Evolutionary conservation across 2,329 filamentous ascomycete species (phyloP).

Genomic region (Amesomyces nigricolor): DNA sequence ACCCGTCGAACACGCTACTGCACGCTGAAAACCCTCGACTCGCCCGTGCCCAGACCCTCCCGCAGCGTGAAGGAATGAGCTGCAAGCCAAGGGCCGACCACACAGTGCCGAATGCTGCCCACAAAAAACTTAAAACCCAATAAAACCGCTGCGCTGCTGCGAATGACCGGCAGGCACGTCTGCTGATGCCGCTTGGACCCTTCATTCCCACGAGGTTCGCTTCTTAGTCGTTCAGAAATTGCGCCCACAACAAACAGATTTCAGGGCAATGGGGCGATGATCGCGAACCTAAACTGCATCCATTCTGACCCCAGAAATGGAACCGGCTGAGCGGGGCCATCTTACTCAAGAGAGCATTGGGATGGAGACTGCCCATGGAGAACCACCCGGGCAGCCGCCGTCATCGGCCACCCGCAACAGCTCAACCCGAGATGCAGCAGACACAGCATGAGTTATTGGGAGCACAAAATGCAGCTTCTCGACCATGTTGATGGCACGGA

Average conservation of each 20-base stretch:
- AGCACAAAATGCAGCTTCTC: too few species aligned
- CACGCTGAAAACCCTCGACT: slow-evolving; percentile 16
- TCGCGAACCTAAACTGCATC: too few species aligned
- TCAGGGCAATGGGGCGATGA: too few species aligned
- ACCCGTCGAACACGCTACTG: slow-evolving; percentile 27
- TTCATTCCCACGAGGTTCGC: neutral
- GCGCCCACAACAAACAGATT: too few species aligned
- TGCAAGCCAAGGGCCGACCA: neutral
- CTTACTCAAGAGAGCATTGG: too few species aligned
- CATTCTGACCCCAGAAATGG: too few species aligned
- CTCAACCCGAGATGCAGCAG: neutral
- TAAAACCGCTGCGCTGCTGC: neutral
- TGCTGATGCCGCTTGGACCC: neutral
- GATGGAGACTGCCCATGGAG: neutral
- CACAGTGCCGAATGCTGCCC: slow-evolving; percentile 2
- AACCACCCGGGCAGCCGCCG: neutral
- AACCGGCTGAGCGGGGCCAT: too few species aligned
- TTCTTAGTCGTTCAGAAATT: too few species aligned
- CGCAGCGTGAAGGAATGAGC: neutral
- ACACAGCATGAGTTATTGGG: too few species aligned
- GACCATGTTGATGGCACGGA: too few species aligned
- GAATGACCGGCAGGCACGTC: too few species aligned
- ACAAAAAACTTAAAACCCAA: neutral
- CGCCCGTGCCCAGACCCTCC: slow-evolving; percentile 11
- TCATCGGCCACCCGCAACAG: neutral